Percentiles rank a stretch among this genome's conserved stretches.
Evolutionary conservation across 192 early-diverging fungal species (phyloP).

Genomic region (Backusella circina): DNA sequence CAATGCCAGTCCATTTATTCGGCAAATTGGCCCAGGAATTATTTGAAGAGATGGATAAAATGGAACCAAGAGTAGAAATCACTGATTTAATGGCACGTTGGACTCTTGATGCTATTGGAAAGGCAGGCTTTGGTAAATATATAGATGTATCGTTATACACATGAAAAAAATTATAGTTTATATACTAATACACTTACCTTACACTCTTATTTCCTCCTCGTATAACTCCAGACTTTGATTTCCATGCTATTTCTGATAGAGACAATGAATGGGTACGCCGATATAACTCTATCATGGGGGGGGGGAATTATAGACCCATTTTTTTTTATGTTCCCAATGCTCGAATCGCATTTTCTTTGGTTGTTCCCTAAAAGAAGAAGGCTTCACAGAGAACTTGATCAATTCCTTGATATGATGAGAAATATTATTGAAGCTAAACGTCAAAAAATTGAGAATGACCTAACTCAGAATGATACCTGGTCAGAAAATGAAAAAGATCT

Average conservation of each 20-base stretch:
- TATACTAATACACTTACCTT: no score
- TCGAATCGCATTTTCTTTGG: conserved; percentile 11
- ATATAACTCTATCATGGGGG: conserved; percentile 5
- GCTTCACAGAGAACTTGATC: conserved; percentile 8
- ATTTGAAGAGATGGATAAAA: background rate
- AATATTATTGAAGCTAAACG: conserved; percentile 13
- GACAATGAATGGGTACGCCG: background rate
- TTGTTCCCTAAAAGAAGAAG: conserved; percentile 8
- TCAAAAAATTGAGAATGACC: background rate
- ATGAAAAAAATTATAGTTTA: background rate
- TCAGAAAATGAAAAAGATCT: conserved; percentile 29
- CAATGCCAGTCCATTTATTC: conserved; percentile 27
- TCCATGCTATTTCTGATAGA: conserved; percentile 8
- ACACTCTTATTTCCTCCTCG: background rate
- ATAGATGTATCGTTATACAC: background rate
- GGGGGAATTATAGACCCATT: background rate
- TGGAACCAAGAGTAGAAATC: background rate
- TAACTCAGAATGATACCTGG: background rate
- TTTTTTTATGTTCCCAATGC: conserved; percentile 15
- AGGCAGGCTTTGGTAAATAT: conserved; percentile 22
- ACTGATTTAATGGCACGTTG: conserved; percentile 2
- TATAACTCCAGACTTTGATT: conserved; percentile 9
- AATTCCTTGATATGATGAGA: background rate
- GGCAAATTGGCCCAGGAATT: conserved; percentile 5
- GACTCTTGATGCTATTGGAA: conserved; percentile 30